Base-by-base conservation (phyloP, 345 rosid genomes). In the Erysimum cheiranthoides region DNA sequence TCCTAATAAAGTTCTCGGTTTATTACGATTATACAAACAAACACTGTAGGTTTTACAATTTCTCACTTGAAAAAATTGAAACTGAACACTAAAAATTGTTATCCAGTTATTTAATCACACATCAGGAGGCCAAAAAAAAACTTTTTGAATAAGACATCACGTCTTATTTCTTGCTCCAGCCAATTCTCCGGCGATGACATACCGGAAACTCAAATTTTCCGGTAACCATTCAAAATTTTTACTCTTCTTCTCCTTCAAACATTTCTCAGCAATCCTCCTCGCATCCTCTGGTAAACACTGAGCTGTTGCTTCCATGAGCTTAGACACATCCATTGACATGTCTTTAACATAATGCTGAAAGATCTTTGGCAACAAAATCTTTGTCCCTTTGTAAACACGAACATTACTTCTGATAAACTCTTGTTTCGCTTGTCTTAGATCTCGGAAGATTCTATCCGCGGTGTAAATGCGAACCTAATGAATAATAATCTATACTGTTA, bases 401-500 rank as follows among this genome's bases (percentile, higher is more conserved):
- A 86, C 86, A 43, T 79, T 86, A 13, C 86, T 83, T 81, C 74
- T 82, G 3, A 90, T 80, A 79, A 80, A 90, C 75, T 87, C 94
- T 64, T 83, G 85, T 56, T 80, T 88, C 0, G 91, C 92, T 53
- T 78, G 79, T 76, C 84, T 87, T 46, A 92, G 82, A 66, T 90
- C 93, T 11, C 79, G 47, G 62, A 92, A 92, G 52, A 90, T 84
- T 57, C 59, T 84, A 80, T 86, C 80, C 6, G 90, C 86, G 0
- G 85, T 81, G 73, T 88, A 92, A 21, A 87, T 88, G 27, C 88
- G 90, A 70, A 90, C 91, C 96, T 90, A 74, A 45, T 38, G 28
- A 51, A 28, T 40, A 58, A 59, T 17, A 27, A 10, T 6, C 6
- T 13, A 30, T 13, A 58, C 4, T 30, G 47, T 69, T 32, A 61